Percentiles rank a stretch among this genome's conserved stretches.
Conservation (phyloP, 176 grass and related monocot species). For the Rhipidocladum racemiflorum region DNA sequence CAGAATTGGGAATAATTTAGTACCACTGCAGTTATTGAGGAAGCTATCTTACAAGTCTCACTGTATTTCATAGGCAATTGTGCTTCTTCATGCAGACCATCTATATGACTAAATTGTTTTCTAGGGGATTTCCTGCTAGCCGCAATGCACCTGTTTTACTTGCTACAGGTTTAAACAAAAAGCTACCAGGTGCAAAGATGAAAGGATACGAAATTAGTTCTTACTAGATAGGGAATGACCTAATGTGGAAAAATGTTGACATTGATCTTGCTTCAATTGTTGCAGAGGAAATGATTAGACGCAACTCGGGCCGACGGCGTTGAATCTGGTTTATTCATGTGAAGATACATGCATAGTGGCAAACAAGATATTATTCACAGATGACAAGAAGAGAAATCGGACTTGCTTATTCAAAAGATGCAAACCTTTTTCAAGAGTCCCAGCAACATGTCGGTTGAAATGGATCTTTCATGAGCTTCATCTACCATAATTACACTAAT, state of each 20-base stretch:
- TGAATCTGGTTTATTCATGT: constrained; percentile 72
- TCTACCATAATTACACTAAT: constrained; percentile 94
- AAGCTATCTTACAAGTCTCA: neutral
- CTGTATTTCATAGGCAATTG: neutral
- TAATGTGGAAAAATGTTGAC: constrained; percentile 86
- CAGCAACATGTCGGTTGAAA: constrained; percentile 96
- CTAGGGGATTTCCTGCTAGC: neutral
- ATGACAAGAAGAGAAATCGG: constrained; percentile 16
- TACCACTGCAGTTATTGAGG: neutral
- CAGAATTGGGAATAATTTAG: neutral
- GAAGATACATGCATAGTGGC: neutral
- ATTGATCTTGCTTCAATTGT: constrained; percentile 99
- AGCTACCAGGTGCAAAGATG: neutral
- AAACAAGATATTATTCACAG: constrained; percentile 27
- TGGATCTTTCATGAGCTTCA: constrained; percentile 98
- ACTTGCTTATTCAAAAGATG: constrained; percentile 9
- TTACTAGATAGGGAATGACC: constrained; percentile 51
- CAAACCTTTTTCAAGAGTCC: constrained; percentile 93
- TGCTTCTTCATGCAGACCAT: neutral
- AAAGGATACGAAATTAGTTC: constrained; percentile 30
- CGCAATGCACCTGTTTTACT: neutral
- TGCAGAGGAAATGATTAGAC: constrained; percentile 89
- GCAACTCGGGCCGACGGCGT: constrained; percentile 68
- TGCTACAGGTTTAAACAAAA: constrained; percentile 3
- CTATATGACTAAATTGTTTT: constrained; percentile 7